phyloP scores from a whole-genome alignment of 176 grass and related monocot genomes.

The Zizania latifolia region DNA sequence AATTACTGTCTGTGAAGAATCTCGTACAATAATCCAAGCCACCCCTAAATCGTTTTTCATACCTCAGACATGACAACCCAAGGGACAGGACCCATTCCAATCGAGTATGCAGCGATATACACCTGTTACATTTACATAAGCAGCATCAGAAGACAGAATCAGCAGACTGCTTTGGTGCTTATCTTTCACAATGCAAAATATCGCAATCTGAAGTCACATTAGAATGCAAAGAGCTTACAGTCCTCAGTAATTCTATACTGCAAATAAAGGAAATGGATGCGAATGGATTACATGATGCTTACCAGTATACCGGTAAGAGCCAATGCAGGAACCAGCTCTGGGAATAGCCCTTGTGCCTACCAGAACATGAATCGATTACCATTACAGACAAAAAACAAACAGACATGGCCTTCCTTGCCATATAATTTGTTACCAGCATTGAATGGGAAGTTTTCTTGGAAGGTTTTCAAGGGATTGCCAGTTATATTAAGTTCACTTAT shows the following conservation, averaged over 20 bases:
- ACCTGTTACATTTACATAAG: constrained; percentile 41
- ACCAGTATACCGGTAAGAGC: constrained; percentile 73
- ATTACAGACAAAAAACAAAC: constrained; percentile 18
- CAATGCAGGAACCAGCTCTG: constrained; percentile 48
- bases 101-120: constrained; percentile 60
- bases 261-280: background rate
- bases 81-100: constrained; percentile 85
- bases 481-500: background rate
- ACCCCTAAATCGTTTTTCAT: background rate
- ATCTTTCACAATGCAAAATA: background rate
- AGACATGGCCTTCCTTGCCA: background rate
- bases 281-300: background rate
- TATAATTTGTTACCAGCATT: background rate
- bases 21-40: background rate
- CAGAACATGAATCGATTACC: constrained; percentile 10
- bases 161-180: background rate
- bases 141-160: background rate
- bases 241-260: background rate
- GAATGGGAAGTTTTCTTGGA: background rate
- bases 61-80: constrained; percentile 93
- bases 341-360: constrained; percentile 49
- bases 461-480: background rate
- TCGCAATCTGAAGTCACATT: background rate
- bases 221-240: background rate
- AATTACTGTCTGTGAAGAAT: no score